Conservation (phyloP, 2,329 filamentous ascomycete genomes). For the Penicillium sp. region DNA sequence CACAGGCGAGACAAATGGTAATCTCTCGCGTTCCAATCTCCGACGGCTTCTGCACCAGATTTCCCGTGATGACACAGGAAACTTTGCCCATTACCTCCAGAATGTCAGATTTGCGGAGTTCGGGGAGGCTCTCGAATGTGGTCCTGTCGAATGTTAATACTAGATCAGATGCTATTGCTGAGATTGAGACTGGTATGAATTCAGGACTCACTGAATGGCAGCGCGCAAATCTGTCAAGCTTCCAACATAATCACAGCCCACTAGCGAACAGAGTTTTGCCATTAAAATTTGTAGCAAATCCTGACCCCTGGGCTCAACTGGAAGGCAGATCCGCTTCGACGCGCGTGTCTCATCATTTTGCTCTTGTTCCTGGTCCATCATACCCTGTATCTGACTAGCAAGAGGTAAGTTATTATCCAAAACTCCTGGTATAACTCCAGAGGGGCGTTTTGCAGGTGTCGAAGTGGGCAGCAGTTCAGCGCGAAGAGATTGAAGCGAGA, state of each 20-base stretch:
- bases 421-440: neutral
- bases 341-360: conserved; percentile 24
- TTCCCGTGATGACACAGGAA: conserved; percentile 56
- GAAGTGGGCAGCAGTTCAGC: conserved; percentile 2
- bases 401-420: neutral
- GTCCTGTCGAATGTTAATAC: conserved; percentile 26
- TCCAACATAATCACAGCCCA: conserved; percentile 35
- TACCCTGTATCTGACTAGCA: conserved; percentile 10
- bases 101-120: conserved; percentile 52
- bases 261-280: conserved; percentile 29
- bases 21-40: conserved; percentile 21
- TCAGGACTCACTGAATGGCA: conserved; percentile 49
- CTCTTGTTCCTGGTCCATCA: conserved; percentile 7
- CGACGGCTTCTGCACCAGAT: conserved; percentile 37
- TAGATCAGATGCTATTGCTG: neutral
- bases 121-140: conserved; percentile 49
- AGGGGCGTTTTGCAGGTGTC: neutral
- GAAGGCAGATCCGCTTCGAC: conserved; percentile 36
- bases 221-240: conserved; percentile 43
- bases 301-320: conserved; percentile 34
- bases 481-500: conserved; percentile 23
- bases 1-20: conserved; percentile 40
- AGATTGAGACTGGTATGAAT: neutral
- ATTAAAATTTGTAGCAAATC: conserved; percentile 34
- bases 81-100: conserved; percentile 58